phyloP scores from a whole-genome alignment of 805 yeast species.

The Kazachstania martiniae region DNA sequence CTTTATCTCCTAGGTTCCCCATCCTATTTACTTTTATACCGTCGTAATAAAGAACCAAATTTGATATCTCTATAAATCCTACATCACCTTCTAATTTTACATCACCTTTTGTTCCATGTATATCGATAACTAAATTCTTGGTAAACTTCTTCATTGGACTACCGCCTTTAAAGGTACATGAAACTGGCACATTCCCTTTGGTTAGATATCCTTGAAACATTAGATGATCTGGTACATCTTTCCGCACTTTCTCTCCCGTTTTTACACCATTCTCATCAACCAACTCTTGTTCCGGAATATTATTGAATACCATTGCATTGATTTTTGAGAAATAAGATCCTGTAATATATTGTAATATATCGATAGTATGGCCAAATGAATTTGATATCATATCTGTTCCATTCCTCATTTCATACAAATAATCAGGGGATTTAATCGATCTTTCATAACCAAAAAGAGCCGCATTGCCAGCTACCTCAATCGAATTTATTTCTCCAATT shows the following conservation, averaged over 20 bases:
- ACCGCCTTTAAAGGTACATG: conserved; percentile 16
- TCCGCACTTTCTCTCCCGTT: conserved; percentile 6
- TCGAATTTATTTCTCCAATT: conserved; percentile 14
- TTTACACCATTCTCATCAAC: conserved; percentile 10
- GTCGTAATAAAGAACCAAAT: conserved; percentile 13
- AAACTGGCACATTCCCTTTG: conserved; percentile 13
- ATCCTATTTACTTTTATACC: conserved; percentile 8
- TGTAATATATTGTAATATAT: conserved; percentile 13
- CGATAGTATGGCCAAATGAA: conserved; percentile 18
- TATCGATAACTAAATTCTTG: conserved; percentile 15
- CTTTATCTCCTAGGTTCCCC: too few species aligned
- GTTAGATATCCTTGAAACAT: conserved; percentile 12
- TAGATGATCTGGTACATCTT: conserved; percentile 15
- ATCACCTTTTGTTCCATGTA: conserved; percentile 18
- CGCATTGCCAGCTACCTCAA: conserved; percentile 13
- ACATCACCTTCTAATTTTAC: conserved; percentile 17
- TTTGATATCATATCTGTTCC: conserved; percentile 11
- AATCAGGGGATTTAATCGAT: conserved; percentile 9
- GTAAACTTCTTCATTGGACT: conserved; percentile 14
- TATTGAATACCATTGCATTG: conserved; percentile 12
- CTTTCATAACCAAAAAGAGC: conserved; percentile 17
- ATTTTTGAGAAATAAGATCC: conserved; percentile 11
- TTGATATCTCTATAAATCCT: conserved; percentile 15
- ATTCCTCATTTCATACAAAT: conserved; percentile 9
- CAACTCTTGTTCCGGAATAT: conserved; percentile 10